Evolutionary conservation across 192 early-diverging fungal genomes (phyloP).

Genomic region (Backusella psychrophila): DNA sequence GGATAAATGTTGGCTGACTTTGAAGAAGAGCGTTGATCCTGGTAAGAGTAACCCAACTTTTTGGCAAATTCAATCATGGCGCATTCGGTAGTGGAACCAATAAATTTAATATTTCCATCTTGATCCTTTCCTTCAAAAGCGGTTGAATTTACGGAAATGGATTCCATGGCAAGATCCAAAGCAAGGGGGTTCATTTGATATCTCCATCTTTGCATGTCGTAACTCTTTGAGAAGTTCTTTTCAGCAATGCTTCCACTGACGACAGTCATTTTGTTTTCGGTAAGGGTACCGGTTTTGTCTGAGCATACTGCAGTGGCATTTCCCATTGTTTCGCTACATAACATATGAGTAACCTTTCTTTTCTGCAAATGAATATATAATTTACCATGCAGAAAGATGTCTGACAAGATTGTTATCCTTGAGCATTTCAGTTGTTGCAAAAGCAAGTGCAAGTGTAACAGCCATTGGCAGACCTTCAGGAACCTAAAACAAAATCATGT

Average conservation of each 20-base stretch:
- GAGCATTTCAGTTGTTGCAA: constrained; percentile 82
- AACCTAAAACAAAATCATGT: constrained; percentile 8
- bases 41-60: constrained; percentile 62
- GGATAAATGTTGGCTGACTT: constrained; percentile 73
- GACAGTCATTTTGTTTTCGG: constrained; percentile 82
- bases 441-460: constrained; percentile 81
- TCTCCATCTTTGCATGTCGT: neutral
- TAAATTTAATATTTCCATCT: constrained; percentile 54
- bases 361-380: neutral
- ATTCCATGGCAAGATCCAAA: constrained; percentile 48
- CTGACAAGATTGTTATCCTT: constrained; percentile 81
- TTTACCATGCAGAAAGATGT: constrained; percentile 62
- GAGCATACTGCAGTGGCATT: constrained; percentile 81
- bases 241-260: constrained; percentile 28
- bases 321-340: constrained; percentile 73
- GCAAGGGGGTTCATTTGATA: constrained; percentile 41
- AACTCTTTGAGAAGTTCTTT: neutral
- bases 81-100: constrained; percentile 83
- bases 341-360: neutral
- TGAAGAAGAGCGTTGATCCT: constrained; percentile 41
- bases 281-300: constrained; percentile 88
- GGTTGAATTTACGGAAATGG: constrained; percentile 72
- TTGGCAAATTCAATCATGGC: constrained; percentile 71
- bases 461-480: constrained; percentile 90
- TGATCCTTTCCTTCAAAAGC: constrained; percentile 73